Conservation (phyloP, 208 protist genomes). For the Leishmania braziliensis region DNA sequence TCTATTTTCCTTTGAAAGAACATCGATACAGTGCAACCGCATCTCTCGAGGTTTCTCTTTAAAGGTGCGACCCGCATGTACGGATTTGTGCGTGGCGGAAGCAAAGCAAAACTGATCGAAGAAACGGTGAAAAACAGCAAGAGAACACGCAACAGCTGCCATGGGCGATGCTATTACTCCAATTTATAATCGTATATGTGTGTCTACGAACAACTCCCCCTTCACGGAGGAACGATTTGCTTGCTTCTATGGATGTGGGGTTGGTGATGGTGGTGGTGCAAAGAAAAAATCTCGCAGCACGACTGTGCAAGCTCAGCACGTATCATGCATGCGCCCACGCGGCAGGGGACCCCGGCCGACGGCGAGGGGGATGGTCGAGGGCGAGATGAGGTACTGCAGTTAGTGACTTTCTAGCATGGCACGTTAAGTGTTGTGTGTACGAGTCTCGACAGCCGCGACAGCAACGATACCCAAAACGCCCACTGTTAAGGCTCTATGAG, state of each 20-base stretch:
- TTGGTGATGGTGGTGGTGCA: neutral
- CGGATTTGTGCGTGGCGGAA: neutral
- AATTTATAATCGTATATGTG: neutral
- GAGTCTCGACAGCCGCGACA: neutral
- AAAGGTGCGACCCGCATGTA: neutral
- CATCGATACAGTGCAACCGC: neutral
- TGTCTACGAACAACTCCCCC: neutral
- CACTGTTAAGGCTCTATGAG: neutral
- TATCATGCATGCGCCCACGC: neutral
- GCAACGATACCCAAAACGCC: neutral
- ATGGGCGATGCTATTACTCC: neutral
- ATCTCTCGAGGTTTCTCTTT: neutral
- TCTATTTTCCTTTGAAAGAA: neutral
- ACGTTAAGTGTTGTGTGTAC: neutral
- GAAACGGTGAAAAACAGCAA: conserved; percentile 18
- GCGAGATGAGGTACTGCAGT: neutral
- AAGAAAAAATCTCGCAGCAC: neutral
- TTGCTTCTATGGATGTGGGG: conserved; percentile 6
- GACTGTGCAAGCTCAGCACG: neutral
- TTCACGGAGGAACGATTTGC: neutral
- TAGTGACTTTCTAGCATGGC: neutral
- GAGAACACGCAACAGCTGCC: neutral
- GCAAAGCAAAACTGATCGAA: conserved; percentile 13
- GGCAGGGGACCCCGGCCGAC: neutral
- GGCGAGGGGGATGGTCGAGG: neutral